Base-by-base conservation (phyloP, 169 alveolate species). In the Eimeria acervulina region DNA sequence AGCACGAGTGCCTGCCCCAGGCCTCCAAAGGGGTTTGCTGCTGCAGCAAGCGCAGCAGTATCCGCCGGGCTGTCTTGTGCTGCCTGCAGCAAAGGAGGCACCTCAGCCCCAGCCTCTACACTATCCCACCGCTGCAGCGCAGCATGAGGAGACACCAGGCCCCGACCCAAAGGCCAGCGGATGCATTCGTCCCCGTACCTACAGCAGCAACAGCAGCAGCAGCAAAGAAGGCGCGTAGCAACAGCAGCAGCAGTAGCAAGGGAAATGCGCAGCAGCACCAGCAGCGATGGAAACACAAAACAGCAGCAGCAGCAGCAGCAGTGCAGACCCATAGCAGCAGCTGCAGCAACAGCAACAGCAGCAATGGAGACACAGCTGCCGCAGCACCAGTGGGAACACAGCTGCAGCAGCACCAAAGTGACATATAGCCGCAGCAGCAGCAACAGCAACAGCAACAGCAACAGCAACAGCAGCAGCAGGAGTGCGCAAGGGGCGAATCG, bases 11-110 rank as follows among this genome's bases (percentile, higher is more conserved):
- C 91, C 36, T 28, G 74, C 19, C 91, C 91, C 12, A 83, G 38
- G 21, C 91, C 91, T 13, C 91, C 91, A 31, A 83, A 83, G 26
- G 91, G 91, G 8, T 3, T 52, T 83, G 91, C 91, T 83, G 74
- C 91, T 83, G 74, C 91, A 83, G 91, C 91, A 51, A 83, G 74
- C n/a, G 91, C 59, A 17, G 91, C 68, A 28, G 52, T 76, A 52
- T 83, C 91, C 0, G 74, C 28, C 6, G 91, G 91, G 52, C 38
- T 26, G 55, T 83, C 91, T 28, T 4, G 7, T n/a, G 74, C 91
- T 52, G 91, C 74, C 74, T 83, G 78, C 28, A 83, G 76, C 76
- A 83, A 38, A 28, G 91, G 76, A 28, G 74, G 19, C 52, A 83
- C 78, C 23, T 83, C 91, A 12, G 91, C 40, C 10, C n/a, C 76